Evolutionary conservation across 208 protist genomes (phyloP).

Genomic region (Acanthamoeba sp.): DNA sequence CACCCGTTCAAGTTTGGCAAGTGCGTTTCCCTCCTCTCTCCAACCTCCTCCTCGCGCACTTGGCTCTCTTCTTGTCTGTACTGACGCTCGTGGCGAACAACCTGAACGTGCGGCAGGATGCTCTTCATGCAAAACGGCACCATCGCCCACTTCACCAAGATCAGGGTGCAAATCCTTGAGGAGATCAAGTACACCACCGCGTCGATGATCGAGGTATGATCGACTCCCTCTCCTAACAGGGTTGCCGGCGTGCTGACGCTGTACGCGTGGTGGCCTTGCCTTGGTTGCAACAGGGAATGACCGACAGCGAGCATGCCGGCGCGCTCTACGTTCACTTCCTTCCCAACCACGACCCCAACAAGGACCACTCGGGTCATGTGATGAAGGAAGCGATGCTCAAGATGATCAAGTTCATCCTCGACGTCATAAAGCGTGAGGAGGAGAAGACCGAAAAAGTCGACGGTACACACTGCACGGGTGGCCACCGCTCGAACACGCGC

Average conservation of each 20-base stretch:
- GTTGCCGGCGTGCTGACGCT: background rate
- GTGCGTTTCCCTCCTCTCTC: conserved; percentile 3
- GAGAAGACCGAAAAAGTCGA: background rate
- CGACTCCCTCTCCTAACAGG: background rate
- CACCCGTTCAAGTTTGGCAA: conserved; percentile 71
- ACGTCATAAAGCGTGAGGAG: conserved; percentile 43
- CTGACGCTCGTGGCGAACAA: too few relatives aligned
- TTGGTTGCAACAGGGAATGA: conserved; percentile 22
- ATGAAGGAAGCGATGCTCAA: conserved; percentile 65
- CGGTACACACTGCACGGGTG: too few relatives aligned
- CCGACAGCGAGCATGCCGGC: conserved; percentile 49
- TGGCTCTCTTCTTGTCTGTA: background rate
- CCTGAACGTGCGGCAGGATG: conserved; percentile 18
- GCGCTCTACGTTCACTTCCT: conserved; percentile 66
- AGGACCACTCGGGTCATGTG: conserved; percentile 61
- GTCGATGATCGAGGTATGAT: conserved; percentile 1
- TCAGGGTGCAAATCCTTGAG: conserved; percentile 3
- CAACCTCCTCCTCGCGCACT: background rate
- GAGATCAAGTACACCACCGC: conserved; percentile 70
- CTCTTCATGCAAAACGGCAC: conserved; percentile 71
- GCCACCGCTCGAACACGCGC: background rate
- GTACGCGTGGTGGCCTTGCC: background rate
- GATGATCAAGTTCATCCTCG: conserved; percentile 71
- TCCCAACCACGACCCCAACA: conserved; percentile 40
- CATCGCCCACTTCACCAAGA: conserved; percentile 57